phyloP scores from a whole-genome alignment of 495 filamentous ascomycete genomes.

The Cercophora sp. region DNA sequence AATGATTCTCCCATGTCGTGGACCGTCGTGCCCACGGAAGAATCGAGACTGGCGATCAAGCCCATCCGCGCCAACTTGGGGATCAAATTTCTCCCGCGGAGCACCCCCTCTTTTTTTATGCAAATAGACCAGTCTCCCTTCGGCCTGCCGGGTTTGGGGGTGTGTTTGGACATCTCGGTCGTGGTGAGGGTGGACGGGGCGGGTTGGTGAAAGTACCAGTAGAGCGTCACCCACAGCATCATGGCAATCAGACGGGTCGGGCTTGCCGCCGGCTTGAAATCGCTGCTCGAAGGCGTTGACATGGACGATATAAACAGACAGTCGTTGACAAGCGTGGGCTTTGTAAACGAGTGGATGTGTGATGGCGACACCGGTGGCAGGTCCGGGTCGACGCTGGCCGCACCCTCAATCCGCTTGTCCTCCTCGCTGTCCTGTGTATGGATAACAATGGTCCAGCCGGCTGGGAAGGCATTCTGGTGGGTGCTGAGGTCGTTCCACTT shows the following conservation, averaged over 20 bases:
- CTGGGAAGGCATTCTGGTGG: constrained; percentile 67
- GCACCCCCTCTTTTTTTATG: constrained; percentile 79
- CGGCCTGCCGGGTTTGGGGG: constrained; percentile 66
- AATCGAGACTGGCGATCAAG: constrained; percentile 70
- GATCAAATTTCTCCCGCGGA: constrained; percentile 76
- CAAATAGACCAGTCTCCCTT: constrained; percentile 84
- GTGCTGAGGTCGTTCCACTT: constrained; percentile 69
- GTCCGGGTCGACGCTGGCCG: neutral
- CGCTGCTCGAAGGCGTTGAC: constrained; percentile 71
- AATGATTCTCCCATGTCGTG: constrained; percentile 64
- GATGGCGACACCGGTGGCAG: no score
- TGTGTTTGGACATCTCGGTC: constrained; percentile 58
- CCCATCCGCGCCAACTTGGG: constrained; percentile 93
- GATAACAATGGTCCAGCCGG: constrained; percentile 84
- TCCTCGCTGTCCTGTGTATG: constrained; percentile 52
- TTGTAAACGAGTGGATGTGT: constrained; percentile 61
- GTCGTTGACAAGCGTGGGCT: constrained; percentile 72
- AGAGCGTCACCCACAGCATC: constrained; percentile 93
- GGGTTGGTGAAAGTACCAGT: constrained; percentile 93
- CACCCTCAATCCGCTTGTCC: neutral
- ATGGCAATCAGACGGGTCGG: constrained; percentile 84
- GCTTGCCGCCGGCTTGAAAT: constrained; percentile 74
- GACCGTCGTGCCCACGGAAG: constrained; percentile 62
- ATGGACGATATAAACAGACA: constrained; percentile 86
- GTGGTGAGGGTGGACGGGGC: constrained; percentile 52